These are phyloP conservation scores for Lasiosphaeria miniovina DNA, from an alignment of 495 filamentous ascomycete species.

Conservation along the genomic window DNA sequence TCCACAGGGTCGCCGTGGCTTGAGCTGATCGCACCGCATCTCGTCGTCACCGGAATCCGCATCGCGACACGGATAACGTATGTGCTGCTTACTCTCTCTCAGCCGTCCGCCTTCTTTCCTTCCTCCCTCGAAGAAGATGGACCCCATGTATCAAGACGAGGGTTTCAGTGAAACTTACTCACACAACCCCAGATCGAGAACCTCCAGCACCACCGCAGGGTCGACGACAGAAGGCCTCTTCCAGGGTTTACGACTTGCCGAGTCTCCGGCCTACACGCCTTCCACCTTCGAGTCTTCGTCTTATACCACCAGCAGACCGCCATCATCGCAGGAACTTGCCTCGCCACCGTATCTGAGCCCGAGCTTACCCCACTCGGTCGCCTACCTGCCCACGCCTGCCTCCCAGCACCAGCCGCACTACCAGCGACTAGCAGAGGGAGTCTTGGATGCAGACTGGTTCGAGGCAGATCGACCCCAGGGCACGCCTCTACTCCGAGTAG, in stretches of 20 bases:
- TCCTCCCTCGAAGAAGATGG: constrained; percentile 26
- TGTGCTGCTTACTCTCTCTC: constrained; percentile 22
- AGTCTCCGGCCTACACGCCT: constrained; percentile 19
- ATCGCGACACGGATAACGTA: constrained; percentile 26
- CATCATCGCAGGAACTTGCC: constrained; percentile 27
- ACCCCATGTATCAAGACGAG: constrained; percentile 28
- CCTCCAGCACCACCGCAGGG: constrained; percentile 25
- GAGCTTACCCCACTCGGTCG: constrained; percentile 23
- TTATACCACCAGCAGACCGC: constrained; percentile 29
- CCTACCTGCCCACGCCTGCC: constrained; percentile 22
- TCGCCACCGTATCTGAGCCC: constrained; percentile 29
- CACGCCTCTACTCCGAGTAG: constrained; percentile 36
- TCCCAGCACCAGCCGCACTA: constrained; percentile 27
- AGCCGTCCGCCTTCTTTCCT: constrained; percentile 12
- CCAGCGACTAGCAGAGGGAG: constrained; percentile 24
- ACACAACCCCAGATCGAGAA: constrained; percentile 43
- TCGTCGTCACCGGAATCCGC: constrained; percentile 6
- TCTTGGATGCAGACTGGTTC: constrained; percentile 34
- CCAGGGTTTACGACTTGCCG: constrained; percentile 33
- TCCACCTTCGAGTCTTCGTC: constrained; percentile 25
- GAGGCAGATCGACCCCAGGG: constrained; percentile 23
- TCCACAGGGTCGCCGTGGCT: constrained; percentile 7
- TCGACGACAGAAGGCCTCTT: constrained; percentile 37
- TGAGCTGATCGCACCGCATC: constrained; percentile 5
- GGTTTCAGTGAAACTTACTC: constrained; percentile 42